Evolutionary conservation across 2,329 filamentous ascomycete species (phyloP).

Genomic region (Penicillium concentricum): DNA sequence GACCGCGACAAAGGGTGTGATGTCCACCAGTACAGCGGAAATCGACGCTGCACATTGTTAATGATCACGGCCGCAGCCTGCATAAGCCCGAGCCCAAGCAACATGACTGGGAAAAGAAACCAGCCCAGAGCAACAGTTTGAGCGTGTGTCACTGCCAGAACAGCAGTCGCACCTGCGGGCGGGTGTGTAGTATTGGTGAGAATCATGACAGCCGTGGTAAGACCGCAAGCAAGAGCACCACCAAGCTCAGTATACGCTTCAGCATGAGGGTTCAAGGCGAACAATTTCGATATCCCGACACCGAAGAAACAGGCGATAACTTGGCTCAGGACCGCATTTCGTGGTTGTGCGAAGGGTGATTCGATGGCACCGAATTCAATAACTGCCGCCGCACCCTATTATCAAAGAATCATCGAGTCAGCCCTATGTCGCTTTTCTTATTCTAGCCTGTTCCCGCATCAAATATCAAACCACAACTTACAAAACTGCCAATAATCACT

Average conservation of each 20-base stretch:
- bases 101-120: constrained; percentile 63
- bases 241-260: constrained; percentile 61
- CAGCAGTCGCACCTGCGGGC: constrained; percentile 70
- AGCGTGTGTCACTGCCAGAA: constrained; percentile 62
- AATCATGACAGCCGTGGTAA: constrained; percentile 64
- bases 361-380: constrained; percentile 71
- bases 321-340: constrained; percentile 68
- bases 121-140: constrained; percentile 58
- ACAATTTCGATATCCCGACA: constrained; percentile 64
- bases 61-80: constrained; percentile 61
- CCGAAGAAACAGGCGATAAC: constrained; percentile 61
- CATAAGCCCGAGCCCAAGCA: constrained; percentile 63
- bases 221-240: constrained; percentile 64
- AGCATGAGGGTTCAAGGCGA: constrained; percentile 51
- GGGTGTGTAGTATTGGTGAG: constrained; percentile 72
- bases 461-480: constrained; percentile 43
- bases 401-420: background rate
- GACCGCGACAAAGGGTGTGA: constrained; percentile 27
- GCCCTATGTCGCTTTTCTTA: background rate
- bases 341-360: constrained; percentile 70
- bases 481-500: constrained; percentile 68
- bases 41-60: constrained; percentile 68
- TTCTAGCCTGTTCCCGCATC: background rate
- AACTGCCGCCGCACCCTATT: constrained; percentile 70
- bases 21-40: constrained; percentile 68